A percentile compares a stretch with the other conserved stretches of the same genome.
phyloP scores from a whole-genome alignment of 371 early-diverging fungal species.

The Smittium culicis region DNA sequence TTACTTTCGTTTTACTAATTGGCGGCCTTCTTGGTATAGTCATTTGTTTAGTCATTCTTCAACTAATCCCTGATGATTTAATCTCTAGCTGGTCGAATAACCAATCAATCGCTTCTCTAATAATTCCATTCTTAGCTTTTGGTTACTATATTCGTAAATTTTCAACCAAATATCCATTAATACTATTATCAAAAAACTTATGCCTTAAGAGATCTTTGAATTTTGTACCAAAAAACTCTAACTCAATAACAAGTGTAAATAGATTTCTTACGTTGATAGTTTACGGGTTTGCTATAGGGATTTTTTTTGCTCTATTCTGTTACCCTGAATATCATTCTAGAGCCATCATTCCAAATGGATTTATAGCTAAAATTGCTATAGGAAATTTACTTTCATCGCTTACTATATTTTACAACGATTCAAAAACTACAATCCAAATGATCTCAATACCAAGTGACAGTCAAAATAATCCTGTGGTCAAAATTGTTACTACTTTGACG shows the following conservation, averaged over 20 bases:
- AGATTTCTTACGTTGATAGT: not conserved
- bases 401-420: conserved; percentile 1
- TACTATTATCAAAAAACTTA: not conserved
- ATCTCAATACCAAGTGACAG: conserved; percentile 11
- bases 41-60: conserved; percentile 1
- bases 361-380: not conserved
- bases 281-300: not conserved
- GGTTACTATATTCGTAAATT: not conserved
- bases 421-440: not conserved
- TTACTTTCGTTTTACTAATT: not conserved
- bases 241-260: not conserved
- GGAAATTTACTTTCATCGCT: conserved; percentile 3
- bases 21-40: not conserved
- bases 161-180: not conserved
- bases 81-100: conserved; percentile 4
- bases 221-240: not conserved
- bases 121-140: not conserved
- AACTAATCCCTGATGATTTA: not conserved
- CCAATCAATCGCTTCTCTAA: not conserved
- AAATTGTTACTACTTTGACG: conserved; percentile 12
- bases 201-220: not conserved
- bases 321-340: conserved; percentile 5
- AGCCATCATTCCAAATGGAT: not conserved
- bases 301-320: not conserved
- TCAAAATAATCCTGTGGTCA: conserved; percentile 4